Base-by-base conservation (phyloP, 2,329 filamentous ascomycete genomes). In the Parastagonospora avenae region DNA sequence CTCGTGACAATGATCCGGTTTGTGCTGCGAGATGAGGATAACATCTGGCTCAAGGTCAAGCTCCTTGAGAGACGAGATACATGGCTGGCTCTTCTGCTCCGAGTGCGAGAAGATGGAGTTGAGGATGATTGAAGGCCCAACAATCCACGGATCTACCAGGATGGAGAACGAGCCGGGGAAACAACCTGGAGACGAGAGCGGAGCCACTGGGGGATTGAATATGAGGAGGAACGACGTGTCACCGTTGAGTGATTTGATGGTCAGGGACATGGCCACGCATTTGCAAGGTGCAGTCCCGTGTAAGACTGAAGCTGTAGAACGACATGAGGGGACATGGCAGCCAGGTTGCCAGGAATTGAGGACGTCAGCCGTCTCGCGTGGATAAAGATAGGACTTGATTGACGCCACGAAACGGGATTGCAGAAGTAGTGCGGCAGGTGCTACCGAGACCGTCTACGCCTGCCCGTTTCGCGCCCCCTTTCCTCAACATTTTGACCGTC, bases 61-160 rank as follows among this genome's bases (percentile, higher is more conserved):
- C 29, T 85, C 78, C 15, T 74, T 73, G 14, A 87, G 74, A 14
- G 85, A 85, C 0, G 78, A 74, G 50, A 90, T 79, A 57, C 82
- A 85, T 39, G 85, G 76, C 24, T 77, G 76, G 14, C 78, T 70
- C 37, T 77, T 84, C 55, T 85, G 85, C 39, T 78, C 78, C 2
- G 85, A 81, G 33, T 79, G 80, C 15, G 85, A 85, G 69, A 90
- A 85, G 63, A 79, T 80, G 27, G 82, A 77, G 62, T 85, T 84
- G 61, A 84, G 78, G 55, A 87, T 81, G 46, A 81, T 82, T 9
- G 85, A 84, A 4, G 82, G 75, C 0, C 85, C 85, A 9, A 78
- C 77, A 29, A 90, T 78, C 85, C 87, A 91, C 3, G 89, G 89
- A 67, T 92, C 88, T 43, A 91, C 73, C 35, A 92, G 79, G 46